phyloP scores from a whole-genome alignment of 352 stramenopile genomes.

The Pelagophyceae sp. region DNA sequence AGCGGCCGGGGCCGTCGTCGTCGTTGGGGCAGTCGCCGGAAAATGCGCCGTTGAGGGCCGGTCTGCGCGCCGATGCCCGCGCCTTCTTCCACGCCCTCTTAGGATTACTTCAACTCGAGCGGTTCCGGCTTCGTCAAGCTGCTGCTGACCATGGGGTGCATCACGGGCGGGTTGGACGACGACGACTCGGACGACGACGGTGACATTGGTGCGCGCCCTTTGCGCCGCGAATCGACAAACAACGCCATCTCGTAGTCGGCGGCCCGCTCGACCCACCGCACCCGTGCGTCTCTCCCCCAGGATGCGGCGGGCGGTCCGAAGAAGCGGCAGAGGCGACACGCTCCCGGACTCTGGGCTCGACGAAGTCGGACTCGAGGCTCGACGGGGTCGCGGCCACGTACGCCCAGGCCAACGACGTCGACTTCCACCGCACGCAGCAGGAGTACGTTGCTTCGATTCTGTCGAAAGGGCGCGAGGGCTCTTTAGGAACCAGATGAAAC shows the following conservation, averaged over 20 bases:
- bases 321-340: too few species aligned
- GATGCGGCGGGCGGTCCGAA: too few species aligned
- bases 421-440: background rate
- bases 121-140: background rate
- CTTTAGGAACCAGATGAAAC: background rate
- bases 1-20: too few species aligned
- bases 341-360: too few species aligned
- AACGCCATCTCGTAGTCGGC: background rate
- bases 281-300: background rate
- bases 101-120: too few species aligned
- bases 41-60: too few species aligned
- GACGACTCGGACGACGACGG: background rate
- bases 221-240: background rate
- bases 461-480: background rate
- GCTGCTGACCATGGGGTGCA: background rate
- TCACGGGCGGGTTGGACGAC: background rate
- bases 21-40: too few species aligned
- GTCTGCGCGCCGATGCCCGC: too few species aligned
- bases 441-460: background rate
- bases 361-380: background rate
- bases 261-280: conserved; percentile 1
- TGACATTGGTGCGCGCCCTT: too few species aligned
- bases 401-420: conserved; percentile 5
- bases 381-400: background rate
- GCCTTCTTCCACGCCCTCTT: too few species aligned